Conservation (phyloP, 257 asterid genomes). For the Cinchona pubescens region DNA sequence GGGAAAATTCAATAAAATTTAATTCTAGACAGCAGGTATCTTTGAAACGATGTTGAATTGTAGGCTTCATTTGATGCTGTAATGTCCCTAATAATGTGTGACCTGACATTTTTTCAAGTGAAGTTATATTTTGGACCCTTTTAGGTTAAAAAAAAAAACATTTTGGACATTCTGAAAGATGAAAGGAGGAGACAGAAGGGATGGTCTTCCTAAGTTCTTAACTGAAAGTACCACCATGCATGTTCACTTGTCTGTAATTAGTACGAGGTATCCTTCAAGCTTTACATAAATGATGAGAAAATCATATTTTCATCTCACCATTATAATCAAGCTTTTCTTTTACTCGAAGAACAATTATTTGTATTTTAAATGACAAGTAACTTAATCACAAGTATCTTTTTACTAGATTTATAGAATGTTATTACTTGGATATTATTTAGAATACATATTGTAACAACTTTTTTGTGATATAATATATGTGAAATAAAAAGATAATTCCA, state of each 20-base stretch:
- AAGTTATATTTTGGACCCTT: background rate
- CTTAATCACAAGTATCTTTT: too few species aligned
- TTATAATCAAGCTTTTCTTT: too few species aligned
- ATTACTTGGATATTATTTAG: too few species aligned
- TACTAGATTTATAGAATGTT: too few species aligned
- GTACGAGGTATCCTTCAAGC: background rate
- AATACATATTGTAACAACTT: too few species aligned
- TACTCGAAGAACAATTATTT: too few species aligned
- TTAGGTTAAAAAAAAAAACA: background rate
- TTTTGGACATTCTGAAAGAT: too few species aligned
- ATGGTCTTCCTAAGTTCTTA: background rate
- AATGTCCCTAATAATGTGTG: constrained; percentile 1
- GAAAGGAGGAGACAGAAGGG: constrained; percentile 1
- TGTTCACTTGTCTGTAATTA: background rate
- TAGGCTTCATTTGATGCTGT: constrained; percentile 8
- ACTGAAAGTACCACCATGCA: background rate
- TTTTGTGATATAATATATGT: too few species aligned
- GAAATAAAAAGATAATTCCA: too few species aligned
- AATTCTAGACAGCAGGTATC: background rate
- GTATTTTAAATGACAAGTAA: too few species aligned
- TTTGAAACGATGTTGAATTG: constrained; percentile 2
- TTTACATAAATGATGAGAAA: too few species aligned
- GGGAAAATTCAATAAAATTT: background rate
- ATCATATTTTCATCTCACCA: background rate
- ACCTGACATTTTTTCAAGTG: background rate